Evolutionary conservation across 148 eudicot species (phyloP).

Genomic region (Diospyros kaki): DNA sequence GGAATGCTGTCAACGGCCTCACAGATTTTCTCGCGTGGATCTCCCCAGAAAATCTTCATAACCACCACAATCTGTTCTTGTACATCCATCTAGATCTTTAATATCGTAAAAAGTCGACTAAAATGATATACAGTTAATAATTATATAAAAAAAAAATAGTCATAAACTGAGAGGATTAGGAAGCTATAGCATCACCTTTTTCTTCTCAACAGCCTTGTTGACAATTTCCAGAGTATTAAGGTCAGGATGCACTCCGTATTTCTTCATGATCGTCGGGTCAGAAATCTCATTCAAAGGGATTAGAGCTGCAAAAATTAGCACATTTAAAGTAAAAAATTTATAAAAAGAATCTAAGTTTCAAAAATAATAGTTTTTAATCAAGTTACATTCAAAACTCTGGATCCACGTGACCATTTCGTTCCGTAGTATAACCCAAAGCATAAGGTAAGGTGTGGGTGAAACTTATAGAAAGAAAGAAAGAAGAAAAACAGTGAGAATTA

Average conservation of each 20-base stretch:
- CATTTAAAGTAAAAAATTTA: not conserved
- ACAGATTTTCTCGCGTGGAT: constrained; percentile 79
- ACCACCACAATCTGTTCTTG: constrained; percentile 24
- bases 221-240: constrained; percentile 51
- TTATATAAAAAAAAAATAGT: not conserved
- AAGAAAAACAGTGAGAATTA: no score
- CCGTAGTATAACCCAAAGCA: not conserved
- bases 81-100: no score
- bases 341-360: not conserved
- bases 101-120: not conserved
- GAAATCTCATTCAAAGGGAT: constrained; percentile 55
- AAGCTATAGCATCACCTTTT: constrained; percentile 28
- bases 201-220: constrained; percentile 38
- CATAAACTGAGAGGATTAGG: not conserved
- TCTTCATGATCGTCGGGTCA: constrained; percentile 50
- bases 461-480: not conserved
- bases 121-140: not conserved
- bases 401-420: no score
- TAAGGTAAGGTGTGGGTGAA: not conserved
- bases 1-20: constrained; percentile 72
- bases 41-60: constrained; percentile 92
- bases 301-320: constrained; percentile 36
- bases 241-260: constrained; percentile 59
- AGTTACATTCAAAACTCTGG: not conserved
- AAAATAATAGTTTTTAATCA: not conserved